These are phyloP conservation scores for Pyrrhoderma noxium DNA, from an alignment of 1,284 basidiomycete genomes.

Conservation along the genomic window DNA sequence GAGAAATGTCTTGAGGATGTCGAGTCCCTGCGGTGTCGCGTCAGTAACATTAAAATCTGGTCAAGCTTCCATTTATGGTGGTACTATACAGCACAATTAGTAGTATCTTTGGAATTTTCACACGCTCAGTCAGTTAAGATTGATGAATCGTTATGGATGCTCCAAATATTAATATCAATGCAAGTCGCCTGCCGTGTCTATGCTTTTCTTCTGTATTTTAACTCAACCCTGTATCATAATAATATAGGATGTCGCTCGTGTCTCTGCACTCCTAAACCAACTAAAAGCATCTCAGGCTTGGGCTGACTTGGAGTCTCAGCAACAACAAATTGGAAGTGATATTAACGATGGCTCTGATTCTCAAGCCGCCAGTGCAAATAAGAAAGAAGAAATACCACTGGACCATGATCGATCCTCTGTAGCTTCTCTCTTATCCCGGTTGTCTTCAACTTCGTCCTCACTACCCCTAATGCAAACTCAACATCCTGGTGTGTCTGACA, in stretches of 20 bases:
- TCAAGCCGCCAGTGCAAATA: background rate
- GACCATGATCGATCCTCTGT: constrained; percentile 32
- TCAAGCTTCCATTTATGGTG: background rate
- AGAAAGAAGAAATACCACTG: background rate
- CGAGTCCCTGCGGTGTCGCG: constrained; percentile 5
- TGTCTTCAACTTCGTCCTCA: constrained; percentile 36
- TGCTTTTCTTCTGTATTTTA: background rate
- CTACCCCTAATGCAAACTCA: too few species aligned
- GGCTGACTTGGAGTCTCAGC: constrained; percentile 38
- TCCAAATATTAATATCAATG: constrained; percentile 27
- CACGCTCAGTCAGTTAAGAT: background rate
- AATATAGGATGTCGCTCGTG: constrained; percentile 48
- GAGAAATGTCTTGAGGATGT: constrained; percentile 14
- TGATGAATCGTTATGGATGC: constrained; percentile 18
- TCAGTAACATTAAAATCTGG: background rate
- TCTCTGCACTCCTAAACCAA: constrained; percentile 60
- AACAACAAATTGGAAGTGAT: background rate
- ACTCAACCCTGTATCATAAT: background rate
- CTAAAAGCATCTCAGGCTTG: constrained; percentile 58
- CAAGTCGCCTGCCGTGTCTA: constrained; percentile 19
- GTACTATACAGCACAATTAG: constrained; percentile 5
- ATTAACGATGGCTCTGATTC: background rate
- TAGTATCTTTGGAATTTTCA: background rate
- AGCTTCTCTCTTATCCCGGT: constrained; percentile 59
- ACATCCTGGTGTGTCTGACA: too few species aligned